Percentiles rank a stretch among this genome's conserved stretches.
Evolutionary conservation across 2,329 filamentous ascomycete genomes (phyloP).

Genomic region (Rhytidhysteron rufulum): DNA sequence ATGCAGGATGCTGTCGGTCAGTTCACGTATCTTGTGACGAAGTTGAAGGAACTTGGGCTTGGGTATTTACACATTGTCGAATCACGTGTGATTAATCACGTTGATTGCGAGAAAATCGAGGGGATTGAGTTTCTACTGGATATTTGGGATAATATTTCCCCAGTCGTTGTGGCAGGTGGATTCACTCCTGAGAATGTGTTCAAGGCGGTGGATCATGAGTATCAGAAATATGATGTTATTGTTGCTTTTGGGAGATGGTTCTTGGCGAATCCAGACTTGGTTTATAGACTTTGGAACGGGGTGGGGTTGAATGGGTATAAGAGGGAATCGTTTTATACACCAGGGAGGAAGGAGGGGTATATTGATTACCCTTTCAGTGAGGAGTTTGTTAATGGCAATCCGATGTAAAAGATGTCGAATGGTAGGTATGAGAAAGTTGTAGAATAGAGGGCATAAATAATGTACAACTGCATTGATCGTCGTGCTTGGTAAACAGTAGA

Average conservation of each 20-base stretch:
- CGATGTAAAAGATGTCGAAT: no score
- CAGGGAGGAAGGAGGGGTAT: conserved; percentile 36
- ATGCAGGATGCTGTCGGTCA: conserved; percentile 59
- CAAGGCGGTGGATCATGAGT: conserved; percentile 36
- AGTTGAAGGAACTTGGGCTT: conserved; percentile 48
- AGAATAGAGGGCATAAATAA: no score
- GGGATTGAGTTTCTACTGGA: conserved; percentile 21
- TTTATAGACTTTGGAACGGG: conserved; percentile 42
- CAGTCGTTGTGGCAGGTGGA: conserved; percentile 41
- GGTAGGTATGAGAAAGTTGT: no score
- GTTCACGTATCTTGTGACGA: conserved; percentile 53
- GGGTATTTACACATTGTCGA: conserved; percentile 63
- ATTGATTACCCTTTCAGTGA: conserved; percentile 40
- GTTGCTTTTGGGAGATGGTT: conserved; percentile 49
- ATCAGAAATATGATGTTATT: conserved; percentile 41
- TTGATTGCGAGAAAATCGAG: conserved; percentile 20
- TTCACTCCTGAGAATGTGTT: conserved; percentile 38
- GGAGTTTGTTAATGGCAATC: conserved; percentile 19
- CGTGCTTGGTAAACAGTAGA: no score
- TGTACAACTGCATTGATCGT: no score
- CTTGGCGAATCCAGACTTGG: conserved; percentile 48
- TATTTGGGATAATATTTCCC: conserved; percentile 18
- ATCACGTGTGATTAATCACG: conserved; percentile 49
- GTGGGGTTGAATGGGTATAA: conserved; percentile 45
- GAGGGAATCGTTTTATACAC: conserved; percentile 43